Conservation (phyloP, 1,139 yeast species). For the Geotrichum histeridarum region DNA sequence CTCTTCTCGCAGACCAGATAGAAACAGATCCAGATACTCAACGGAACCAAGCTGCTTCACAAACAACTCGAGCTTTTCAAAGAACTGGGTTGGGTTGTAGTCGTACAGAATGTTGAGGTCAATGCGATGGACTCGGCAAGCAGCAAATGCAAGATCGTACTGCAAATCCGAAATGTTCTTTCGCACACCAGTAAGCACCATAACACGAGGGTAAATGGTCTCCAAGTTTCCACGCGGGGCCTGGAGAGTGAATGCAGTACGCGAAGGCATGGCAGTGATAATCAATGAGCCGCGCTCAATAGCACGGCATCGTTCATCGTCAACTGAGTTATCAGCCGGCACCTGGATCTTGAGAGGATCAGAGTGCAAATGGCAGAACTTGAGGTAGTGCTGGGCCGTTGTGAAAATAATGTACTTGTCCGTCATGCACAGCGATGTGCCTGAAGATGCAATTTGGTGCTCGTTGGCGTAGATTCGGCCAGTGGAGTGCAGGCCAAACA, state of each 20-base stretch:
- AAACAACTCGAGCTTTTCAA: slow-evolving; percentile 59
- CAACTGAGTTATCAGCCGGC: slow-evolving; percentile 37
- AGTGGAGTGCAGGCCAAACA: slow-evolving; percentile 60
- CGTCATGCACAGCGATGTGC: slow-evolving; percentile 74
- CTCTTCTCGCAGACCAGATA: slow-evolving; percentile 81
- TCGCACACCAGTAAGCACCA: slow-evolving; percentile 83
- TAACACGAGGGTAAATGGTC: slow-evolving; percentile 85
- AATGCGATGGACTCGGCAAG: slow-evolving; percentile 87
- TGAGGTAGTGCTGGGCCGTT: slow-evolving; percentile 78
- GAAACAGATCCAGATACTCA: slow-evolving; percentile 78
- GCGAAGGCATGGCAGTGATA: slow-evolving; percentile 77
- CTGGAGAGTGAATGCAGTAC: slow-evolving; percentile 76
- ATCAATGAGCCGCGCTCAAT: slow-evolving; percentile 87
- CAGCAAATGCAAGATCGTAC: slow-evolving; percentile 67
- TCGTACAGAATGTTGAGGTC: slow-evolving; percentile 88
- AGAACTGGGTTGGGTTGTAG: slow-evolving; percentile 68
- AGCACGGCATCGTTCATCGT: slow-evolving; percentile 79
- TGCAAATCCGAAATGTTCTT: slow-evolving; percentile 52
- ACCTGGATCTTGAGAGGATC: slow-evolving; percentile 34
- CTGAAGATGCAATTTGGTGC: slow-evolving; percentile 62
- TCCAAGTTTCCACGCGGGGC: slow-evolving; percentile 96
- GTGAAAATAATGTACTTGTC: slow-evolving; percentile 75
- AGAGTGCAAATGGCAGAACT: slow-evolving; percentile 67
- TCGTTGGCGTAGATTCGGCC: slow-evolving; percentile 72
- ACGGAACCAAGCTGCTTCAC: slow-evolving; percentile 64